Evolutionary conservation across 2,329 filamentous ascomycete genomes (phyloP).

Genomic region (Colletotrichum cordylinicola): DNA sequence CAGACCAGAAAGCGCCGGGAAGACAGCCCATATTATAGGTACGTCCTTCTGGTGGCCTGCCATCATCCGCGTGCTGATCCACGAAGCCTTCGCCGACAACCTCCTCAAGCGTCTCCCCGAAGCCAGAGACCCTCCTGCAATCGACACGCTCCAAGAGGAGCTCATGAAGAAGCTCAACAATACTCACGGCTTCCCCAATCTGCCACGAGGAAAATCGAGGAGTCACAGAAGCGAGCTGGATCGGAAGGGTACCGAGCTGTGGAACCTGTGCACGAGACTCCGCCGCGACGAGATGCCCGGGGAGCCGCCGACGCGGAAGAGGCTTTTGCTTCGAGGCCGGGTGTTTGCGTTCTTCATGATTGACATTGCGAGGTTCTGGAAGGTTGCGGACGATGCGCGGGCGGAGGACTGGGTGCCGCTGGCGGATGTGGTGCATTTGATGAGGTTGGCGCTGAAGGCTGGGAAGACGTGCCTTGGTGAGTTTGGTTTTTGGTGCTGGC

Average conservation of each 20-base stretch:
- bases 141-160: slow-evolving; percentile 32
- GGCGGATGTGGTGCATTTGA: slow-evolving; percentile 58
- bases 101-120: slow-evolving; percentile 14
- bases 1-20: background rate
- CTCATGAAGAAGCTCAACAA: slow-evolving; percentile 25
- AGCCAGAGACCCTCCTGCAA: slow-evolving; percentile 21
- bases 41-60: background rate
- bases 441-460: slow-evolving; percentile 72
- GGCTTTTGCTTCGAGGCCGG: slow-evolving; percentile 44
- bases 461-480: slow-evolving; percentile 67
- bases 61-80: background rate
- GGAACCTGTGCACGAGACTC: slow-evolving; percentile 69
- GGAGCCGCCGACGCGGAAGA: slow-evolving; percentile 26
- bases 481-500: slow-evolving; percentile 17
- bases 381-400: slow-evolving; percentile 21
- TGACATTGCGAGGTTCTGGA: slow-evolving; percentile 53
- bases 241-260: slow-evolving; percentile 60
- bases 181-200: background rate
- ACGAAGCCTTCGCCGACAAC: slow-evolving; percentile 3
- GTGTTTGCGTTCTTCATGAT: slow-evolving; percentile 73
- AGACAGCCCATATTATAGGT: background rate
- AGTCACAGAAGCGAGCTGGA: slow-evolving; percentile 52
- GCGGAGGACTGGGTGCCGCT: background rate
- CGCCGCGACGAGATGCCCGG: slow-evolving; percentile 37
- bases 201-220: background rate